Percentiles rank a stretch among this genome's conserved stretches.
phyloP scores from a whole-genome alignment of 495 filamentous ascomycete species.

The Lasiosphaeria ovina region DNA sequence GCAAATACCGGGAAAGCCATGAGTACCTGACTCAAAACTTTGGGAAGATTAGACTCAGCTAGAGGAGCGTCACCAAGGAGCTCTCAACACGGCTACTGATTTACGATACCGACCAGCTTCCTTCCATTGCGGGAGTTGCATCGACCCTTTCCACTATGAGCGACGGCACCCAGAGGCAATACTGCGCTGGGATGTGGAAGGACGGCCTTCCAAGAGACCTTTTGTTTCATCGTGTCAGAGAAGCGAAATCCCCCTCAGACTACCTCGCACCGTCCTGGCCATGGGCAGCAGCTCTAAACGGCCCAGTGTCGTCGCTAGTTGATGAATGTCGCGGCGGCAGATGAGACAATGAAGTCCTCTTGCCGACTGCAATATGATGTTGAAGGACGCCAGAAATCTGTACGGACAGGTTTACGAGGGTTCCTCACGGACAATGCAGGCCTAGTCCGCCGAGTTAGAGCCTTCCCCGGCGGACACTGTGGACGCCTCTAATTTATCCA shows the following conservation, averaged over 20 bases:
- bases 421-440: background rate
- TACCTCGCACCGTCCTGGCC: background rate
- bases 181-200: background rate
- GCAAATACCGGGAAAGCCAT: background rate
- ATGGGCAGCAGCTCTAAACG: background rate
- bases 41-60: background rate
- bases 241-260: background rate
- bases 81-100: background rate
- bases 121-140: background rate
- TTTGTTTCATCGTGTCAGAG: background rate
- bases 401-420: background rate
- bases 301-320: background rate
- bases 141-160: background rate
- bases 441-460: background rate
- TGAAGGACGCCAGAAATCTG: background rate
- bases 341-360: background rate
- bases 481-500: background rate
- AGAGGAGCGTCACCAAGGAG: background rate
- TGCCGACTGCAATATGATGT: background rate
- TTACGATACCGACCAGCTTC: background rate
- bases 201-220: background rate
- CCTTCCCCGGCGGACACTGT: background rate
- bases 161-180: background rate
- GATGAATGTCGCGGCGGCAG: background rate
- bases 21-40: background rate